Evolutionary conservation across 1,284 basidiomycete genomes (phyloP), one percentile per base, ranked within the genome.

Genomic region (Ceratobasidium sp.): DNA sequence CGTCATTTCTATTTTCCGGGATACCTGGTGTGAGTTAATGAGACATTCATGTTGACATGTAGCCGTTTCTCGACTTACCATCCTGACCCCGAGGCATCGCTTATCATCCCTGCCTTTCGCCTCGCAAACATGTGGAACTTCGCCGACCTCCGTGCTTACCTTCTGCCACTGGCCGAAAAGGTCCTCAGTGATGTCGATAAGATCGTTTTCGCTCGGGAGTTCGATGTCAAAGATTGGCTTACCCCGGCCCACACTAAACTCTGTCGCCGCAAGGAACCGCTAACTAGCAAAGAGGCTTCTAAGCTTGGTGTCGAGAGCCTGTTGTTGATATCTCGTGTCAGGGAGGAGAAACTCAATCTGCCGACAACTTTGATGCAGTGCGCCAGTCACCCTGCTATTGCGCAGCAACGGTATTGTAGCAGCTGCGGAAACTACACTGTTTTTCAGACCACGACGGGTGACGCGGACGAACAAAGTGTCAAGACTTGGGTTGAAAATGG

Each of bases 141-240:
- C 29, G 5, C 54, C 1, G 67, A 71, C 1, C 67, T 71, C 17
- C 41, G 56, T 8, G 22, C 56, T 8, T 51, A 50, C 17, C 56
- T 71, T 2, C 1, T 59, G 1, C 56, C 54, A 9, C 41, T 71
- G 0, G 56, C 45, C 2, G 67, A 60, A 22, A 48, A 27, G 27
- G 44, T 59, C 1, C 74, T 84, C 5, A 79, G 81, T 41, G 80
- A 84, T 1, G 77, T 85, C 64, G 81, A 84, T 41, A 80, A 80
- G 22, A 79, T 86, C 24, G 78, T 80, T 7, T 81, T 86, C 47
- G 84, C 85, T n/a, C 79, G 78, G 54, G 81, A 82, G 67, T 82
- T 84, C 77, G 80, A 82, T 54, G 77, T 87, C 24, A 79, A 78
- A 14, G 73, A 79, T 3, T 86, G 85, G 86, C 81, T 85, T 17